Conservation (phyloP, 148 eudicot genomes). For the Chenopodium suecicum region DNA sequence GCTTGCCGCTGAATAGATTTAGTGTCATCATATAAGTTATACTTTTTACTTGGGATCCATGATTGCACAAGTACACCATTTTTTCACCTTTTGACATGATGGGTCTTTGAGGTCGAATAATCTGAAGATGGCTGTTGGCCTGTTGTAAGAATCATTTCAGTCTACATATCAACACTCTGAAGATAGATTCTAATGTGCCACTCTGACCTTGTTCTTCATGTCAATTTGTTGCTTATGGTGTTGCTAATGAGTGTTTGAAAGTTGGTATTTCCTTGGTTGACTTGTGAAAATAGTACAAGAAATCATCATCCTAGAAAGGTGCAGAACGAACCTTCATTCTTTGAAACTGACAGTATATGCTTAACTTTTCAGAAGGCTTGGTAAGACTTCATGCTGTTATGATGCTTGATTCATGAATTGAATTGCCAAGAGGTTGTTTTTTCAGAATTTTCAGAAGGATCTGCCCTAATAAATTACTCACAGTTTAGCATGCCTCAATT, state of each 20-base stretch:
- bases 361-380: background rate
- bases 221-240: background rate
- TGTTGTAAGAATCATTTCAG: background rate
- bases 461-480: background rate
- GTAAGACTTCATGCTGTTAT: background rate
- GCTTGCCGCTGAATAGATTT: slow-evolving; percentile 42
- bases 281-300: slow-evolving; percentile 3
- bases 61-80: background rate
- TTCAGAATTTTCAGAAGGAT: background rate
- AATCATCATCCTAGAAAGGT: background rate
- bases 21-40: background rate
- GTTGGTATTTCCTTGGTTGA: background rate
- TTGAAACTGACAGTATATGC: background rate
- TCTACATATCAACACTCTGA: background rate
- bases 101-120: slow-evolving; percentile 3
- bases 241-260: background rate
- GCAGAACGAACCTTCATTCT: background rate
- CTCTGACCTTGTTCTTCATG: background rate
- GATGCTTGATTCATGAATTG: background rate
- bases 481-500: background rate
- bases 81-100: background rate
- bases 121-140: slow-evolving; percentile 10
- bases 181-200: background rate
- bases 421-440: background rate
- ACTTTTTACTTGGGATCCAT: background rate